Evolutionary conservation across 345 rosid genomes (phyloP).

Genomic region (Hypericum androsaemum): DNA sequence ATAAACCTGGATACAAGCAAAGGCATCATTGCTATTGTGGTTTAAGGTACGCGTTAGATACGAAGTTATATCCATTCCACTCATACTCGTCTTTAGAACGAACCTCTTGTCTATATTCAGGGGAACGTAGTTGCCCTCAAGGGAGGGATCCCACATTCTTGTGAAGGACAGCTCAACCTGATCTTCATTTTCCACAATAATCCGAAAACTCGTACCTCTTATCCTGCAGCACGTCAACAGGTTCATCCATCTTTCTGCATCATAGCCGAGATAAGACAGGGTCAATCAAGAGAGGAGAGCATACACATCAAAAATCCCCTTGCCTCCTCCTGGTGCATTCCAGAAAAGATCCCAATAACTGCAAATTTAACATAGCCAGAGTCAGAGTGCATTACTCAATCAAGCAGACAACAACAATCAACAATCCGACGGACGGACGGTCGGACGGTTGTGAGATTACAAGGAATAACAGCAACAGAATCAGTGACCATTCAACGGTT

Average conservation of each 20-base stretch:
- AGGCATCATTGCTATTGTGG: background rate
- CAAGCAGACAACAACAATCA: background rate
- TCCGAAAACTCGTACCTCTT: conserved; percentile 13
- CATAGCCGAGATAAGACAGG: too few species aligned
- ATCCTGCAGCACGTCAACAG: conserved; percentile 12
- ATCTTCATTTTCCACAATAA: conserved; percentile 20
- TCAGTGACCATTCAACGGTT: too few species aligned
- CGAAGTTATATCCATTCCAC: too few species aligned
- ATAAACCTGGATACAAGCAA: conserved; percentile 39
- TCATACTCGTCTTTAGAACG: background rate
- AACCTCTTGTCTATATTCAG: conserved; percentile 22
- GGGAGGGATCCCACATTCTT: conserved; percentile 23
- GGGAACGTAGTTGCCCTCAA: conserved; percentile 14
- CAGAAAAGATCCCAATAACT: conserved; percentile 25
- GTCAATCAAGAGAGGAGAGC: background rate
- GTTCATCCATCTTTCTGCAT: background rate
- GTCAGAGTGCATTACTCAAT: background rate
- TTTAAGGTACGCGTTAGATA: background rate
- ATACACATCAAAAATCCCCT: conserved; percentile 26
- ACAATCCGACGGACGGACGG: too few species aligned
- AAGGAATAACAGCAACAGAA: too few species aligned
- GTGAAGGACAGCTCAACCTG: conserved; percentile 20
- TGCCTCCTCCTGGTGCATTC: conserved; percentile 22
- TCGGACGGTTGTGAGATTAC: too few species aligned
- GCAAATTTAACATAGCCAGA: background rate